Base-by-base conservation (phyloP, 306 rosid species). In the Morella rubra region DNA sequence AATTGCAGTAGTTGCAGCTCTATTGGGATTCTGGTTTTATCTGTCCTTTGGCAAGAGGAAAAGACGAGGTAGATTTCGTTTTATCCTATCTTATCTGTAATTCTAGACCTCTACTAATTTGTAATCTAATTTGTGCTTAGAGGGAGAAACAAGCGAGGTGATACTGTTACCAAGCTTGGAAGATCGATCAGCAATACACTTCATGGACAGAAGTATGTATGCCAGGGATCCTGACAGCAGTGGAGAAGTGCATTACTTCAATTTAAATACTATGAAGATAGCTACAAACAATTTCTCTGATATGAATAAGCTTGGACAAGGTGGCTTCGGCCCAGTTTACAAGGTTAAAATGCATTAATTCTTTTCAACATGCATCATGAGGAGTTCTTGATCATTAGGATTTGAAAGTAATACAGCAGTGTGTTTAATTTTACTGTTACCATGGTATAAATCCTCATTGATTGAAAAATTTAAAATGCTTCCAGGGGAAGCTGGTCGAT, bases 321-420 rank as follows among this genome's bases (percentile, higher is more conserved):
- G 86, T 11, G 78, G 81, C 44, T 79, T 79, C 45, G 81, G 81
- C 20, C 72, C 70, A n/a, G 84, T 83, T 79, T 83, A 75, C 52
- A 79, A 79, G 81, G 76, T 81, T 5, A 32, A 6, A 22, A 76
- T 5, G 44, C 18, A 40, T 27, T 8, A 24, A 8, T 72, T 12
- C 22, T 58, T 22, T 20, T 0, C 4, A 4, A 58, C 32, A 58
- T 58, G 64, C 64, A 58, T 58, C 10, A 20, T 10, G 20, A 1
- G 64, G 8, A 20, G 11, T 19, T 22, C 8, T 20, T 58, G 12
- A 58, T 20, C 10, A 58, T 20, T 20, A 22, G n/a, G 1, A 60
- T 60, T 60, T 27, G 66, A 60, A 58, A 60, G 5, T 27, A 27
- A 22, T 4, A 19, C 22, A 58, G 64, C 15, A 19, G 22, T 19